Evolutionary conservation across 1,284 basidiomycete genomes (phyloP).

Genomic region (Apiotrichum domesticum): DNA sequence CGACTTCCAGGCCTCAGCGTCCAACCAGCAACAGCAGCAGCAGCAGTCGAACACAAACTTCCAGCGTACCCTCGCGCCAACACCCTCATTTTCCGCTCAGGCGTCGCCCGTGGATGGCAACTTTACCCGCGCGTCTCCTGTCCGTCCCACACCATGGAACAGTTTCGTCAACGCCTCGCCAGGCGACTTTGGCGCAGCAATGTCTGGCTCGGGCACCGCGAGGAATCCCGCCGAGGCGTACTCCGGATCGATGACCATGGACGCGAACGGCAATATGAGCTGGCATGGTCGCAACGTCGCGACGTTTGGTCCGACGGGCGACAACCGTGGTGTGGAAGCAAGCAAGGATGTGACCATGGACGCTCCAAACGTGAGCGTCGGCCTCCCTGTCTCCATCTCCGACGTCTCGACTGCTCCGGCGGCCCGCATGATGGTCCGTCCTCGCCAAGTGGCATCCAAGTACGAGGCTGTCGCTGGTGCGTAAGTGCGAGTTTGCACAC

Average conservation of each 20-base stretch:
- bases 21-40: not conserved
- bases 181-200: not conserved
- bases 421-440: not conserved
- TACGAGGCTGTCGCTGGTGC: not conserved
- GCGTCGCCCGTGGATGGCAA: not conserved
- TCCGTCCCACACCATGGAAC: not conserved
- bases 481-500: not conserved
- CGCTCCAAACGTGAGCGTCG: not conserved
- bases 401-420: not conserved
- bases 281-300: not conserved
- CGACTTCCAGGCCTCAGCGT: not conserved
- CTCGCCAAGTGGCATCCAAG: not conserved
- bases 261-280: not conserved
- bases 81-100: not conserved
- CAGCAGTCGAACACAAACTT: not conserved
- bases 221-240: not conserved
- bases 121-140: not conserved
- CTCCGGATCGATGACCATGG: not conserved
- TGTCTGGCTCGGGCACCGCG: not conserved
- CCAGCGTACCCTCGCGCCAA: not conserved
- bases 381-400: not conserved
- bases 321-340: not conserved
- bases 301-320: not conserved
- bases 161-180: not conserved
- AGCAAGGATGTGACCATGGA: not conserved